These are phyloP conservation scores for Jamesozyma piceae DNA, from an alignment of 805 yeast species.

Conservation along the genomic window DNA sequence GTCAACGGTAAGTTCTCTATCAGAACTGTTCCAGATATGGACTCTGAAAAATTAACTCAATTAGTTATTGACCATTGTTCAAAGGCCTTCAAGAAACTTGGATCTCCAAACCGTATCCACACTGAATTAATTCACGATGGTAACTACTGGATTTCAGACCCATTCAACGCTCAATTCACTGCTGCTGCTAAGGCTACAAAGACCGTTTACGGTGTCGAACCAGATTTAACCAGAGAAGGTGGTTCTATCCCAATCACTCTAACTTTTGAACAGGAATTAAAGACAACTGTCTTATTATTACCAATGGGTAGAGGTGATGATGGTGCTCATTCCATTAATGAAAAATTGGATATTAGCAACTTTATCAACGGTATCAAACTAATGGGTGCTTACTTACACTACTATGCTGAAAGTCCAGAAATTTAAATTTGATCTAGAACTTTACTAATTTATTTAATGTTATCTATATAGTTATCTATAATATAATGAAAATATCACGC, in stretches of 20 bases:
- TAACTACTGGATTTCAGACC: slow-evolving; percentile 91
- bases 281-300: slow-evolving; percentile 75
- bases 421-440: slow-evolving; percentile 7
- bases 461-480: no score
- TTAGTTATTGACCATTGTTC: slow-evolving; percentile 65
- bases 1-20: slow-evolving; percentile 92
- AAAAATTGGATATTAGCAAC: slow-evolving; percentile 80
- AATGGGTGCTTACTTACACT: slow-evolving; percentile 87
- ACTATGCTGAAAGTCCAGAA: slow-evolving; percentile 43
- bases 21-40: slow-evolving; percentile 94
- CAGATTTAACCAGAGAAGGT: slow-evolving; percentile 97
- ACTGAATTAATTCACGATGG: slow-evolving; percentile 89
- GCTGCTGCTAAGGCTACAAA: slow-evolving; percentile 94
- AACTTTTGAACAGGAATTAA: slow-evolving; percentile 80
- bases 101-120: slow-evolving; percentile 65
- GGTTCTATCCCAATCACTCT: slow-evolving; percentile 97
- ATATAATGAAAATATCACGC: no score
- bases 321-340: slow-evolving; percentile 97
- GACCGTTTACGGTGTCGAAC: slow-evolving; percentile 88
- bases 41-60: slow-evolving; percentile 66
- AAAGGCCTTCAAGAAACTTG: slow-evolving; percentile 52
- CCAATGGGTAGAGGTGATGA: slow-evolving; percentile 99
- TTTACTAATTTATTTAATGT: no score
- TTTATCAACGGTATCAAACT: slow-evolving; percentile 91
- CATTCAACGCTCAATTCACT: slow-evolving; percentile 81